Evolutionary conservation across 2,329 filamentous ascomycete genomes (phyloP).

Genomic region (Beauveria sp.): DNA sequence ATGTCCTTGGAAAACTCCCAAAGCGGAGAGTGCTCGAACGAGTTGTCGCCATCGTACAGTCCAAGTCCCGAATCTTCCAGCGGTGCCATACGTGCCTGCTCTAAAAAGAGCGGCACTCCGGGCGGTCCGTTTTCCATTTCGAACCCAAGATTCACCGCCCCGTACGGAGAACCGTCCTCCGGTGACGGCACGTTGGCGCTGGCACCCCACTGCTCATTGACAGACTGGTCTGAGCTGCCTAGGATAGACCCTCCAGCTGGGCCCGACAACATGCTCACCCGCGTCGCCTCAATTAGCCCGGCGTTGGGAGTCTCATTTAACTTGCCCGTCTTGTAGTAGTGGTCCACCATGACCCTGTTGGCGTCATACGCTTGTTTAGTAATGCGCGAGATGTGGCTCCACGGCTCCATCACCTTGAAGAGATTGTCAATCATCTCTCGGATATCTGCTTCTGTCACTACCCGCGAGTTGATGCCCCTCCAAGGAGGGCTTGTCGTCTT

Average conservation of each 20-base stretch:
- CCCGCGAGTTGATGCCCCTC: constrained; percentile 19
- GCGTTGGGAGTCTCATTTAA: constrained; percentile 12
- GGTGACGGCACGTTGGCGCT: background rate
- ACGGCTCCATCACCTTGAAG: constrained; percentile 26
- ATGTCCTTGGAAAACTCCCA: constrained; percentile 1
- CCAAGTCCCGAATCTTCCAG: background rate
- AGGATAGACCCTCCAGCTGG: background rate
- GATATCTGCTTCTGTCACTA: constrained; percentile 25
- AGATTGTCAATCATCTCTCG: constrained; percentile 26
- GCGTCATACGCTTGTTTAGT: constrained; percentile 23
- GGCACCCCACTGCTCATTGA: constrained; percentile 3
- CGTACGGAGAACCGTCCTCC: background rate
- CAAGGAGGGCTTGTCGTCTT: constrained; percentile 31
- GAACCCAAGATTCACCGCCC: constrained; percentile 4
- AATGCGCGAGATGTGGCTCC: constrained; percentile 22
- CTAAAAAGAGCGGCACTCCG: constrained; percentile 5
- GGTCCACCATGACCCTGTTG: constrained; percentile 22
- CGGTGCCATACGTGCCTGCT: constrained; percentile 6
- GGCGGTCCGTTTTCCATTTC: constrained; percentile 6
- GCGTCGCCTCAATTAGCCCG: background rate
- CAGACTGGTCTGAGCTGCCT: background rate
- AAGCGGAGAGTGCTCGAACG: constrained; percentile 4
- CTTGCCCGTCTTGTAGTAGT: constrained; percentile 25
- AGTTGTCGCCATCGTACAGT: constrained; percentile 9
- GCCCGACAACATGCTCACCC: constrained; percentile 3